phyloP scores from a whole-genome alignment of 345 rosid genomes.

The Salix suchowensis region DNA sequence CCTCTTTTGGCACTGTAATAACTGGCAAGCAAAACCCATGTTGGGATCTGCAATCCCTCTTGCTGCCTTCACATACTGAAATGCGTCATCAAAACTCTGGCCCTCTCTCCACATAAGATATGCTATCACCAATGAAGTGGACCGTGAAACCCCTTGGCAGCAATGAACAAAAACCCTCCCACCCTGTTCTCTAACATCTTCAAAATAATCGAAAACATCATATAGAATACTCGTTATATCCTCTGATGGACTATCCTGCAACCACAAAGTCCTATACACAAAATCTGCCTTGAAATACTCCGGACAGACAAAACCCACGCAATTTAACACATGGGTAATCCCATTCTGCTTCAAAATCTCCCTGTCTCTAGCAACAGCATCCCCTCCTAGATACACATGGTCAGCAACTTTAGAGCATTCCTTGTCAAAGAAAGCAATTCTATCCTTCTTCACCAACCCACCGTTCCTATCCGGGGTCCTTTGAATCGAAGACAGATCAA shows the following conservation, averaged over 20 bases:
- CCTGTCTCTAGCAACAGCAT: slow-evolving; percentile 88
- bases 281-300: slow-evolving; percentile 91
- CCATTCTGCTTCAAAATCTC: slow-evolving; percentile 73
- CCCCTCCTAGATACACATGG: slow-evolving; percentile 94
- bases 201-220: slow-evolving; percentile 98
- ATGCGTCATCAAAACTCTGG: slow-evolving; percentile 96
- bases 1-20: slow-evolving; percentile 95
- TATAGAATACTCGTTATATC: slow-evolving; percentile 96
- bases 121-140: slow-evolving; percentile 96
- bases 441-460: slow-evolving; percentile 80
- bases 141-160: slow-evolving; percentile 96
- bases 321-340: slow-evolving; percentile 88
- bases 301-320: slow-evolving; percentile 97
- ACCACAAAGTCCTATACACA: slow-evolving; percentile 89
- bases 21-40: slow-evolving; percentile 99
- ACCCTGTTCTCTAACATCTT: slow-evolving; percentile 85
- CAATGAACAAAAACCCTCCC: slow-evolving; percentile 98
- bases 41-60: slow-evolving; percentile 98
- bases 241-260: slow-evolving; percentile 98
- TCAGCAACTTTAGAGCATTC: slow-evolving; percentile 96
- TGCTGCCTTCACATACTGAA: slow-evolving; percentile 92
- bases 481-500: slow-evolving; percentile 79
- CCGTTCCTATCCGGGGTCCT: slow-evolving; percentile 59
- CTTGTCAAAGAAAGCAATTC: slow-evolving; percentile 88
- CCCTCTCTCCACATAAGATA: slow-evolving; percentile 99